Conservation (phyloP, 345 rosid species). For the Salix suchowensis region DNA sequence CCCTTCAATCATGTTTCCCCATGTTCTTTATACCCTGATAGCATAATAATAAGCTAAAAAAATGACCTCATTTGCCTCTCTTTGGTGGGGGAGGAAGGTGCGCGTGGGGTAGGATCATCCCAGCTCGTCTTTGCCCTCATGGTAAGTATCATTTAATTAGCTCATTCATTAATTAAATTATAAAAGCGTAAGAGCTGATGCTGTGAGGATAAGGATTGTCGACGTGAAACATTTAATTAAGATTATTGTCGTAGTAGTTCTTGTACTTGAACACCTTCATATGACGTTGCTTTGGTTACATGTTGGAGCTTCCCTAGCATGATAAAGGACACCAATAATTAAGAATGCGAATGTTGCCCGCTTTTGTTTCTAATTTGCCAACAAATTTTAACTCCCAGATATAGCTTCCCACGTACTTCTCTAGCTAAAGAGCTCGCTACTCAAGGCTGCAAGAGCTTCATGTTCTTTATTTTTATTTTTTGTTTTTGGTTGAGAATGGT, state of each 20-base stretch:
- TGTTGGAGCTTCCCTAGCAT: background rate
- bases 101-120: background rate
- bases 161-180: background rate
- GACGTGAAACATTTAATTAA: background rate
- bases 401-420: background rate
- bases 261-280: background rate
- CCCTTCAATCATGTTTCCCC: background rate
- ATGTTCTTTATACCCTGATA: background rate
- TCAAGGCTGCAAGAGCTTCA: background rate
- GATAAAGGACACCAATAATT: background rate
- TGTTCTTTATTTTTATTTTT: background rate
- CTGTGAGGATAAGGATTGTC: conserved; percentile 15
- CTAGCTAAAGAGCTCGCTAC: background rate
- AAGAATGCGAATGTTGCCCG: background rate
- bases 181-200: background rate
- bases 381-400: background rate
- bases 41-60: background rate
- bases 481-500: background rate
- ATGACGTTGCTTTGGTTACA: conserved; percentile 1
- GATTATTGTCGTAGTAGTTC: background rate
- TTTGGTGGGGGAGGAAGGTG: background rate
- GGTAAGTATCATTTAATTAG: background rate
- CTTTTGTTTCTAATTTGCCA: background rate
- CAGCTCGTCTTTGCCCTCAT: background rate
- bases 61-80: background rate